A percentile compares a stretch with the other conserved stretches of the same genome.
These are phyloP conservation scores for Fusarium sp. DNA, from an alignment of 2,329 filamentous ascomycete genomes.

Conservation along the genomic window DNA sequence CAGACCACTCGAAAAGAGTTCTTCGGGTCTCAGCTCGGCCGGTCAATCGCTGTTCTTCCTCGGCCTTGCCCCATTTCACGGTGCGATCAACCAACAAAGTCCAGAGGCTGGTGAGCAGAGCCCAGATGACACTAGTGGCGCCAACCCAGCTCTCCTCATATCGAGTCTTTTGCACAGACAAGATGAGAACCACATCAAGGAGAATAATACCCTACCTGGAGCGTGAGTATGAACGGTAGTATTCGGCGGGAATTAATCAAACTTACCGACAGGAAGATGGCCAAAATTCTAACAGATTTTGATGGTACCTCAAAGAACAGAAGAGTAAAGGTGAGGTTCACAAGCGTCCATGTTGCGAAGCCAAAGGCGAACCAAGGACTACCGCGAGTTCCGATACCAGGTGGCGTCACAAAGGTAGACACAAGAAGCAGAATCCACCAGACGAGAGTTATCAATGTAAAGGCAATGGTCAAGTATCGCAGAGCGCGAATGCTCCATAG, in stretches of 20 bases:
- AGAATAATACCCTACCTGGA: conserved; percentile 50
- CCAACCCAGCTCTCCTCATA: conserved; percentile 93
- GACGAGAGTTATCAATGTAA: conserved; percentile 81
- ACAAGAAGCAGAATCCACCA: conserved; percentile 96
- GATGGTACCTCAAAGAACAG: conserved; percentile 92
- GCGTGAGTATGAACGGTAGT: conserved; percentile 41
- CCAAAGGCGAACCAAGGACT: conserved; percentile 93
- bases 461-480: conserved; percentile 81
- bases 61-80: conserved; percentile 90
- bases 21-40: conserved; percentile 88
- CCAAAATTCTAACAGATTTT: conserved; percentile 80
- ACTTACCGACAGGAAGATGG: conserved; percentile 70
- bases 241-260: background rate
- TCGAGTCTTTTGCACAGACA: conserved; percentile 79
- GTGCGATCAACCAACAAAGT: conserved; percentile 82
- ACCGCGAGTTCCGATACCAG: conserved; percentile 85
- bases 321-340: conserved; percentile 80
- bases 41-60: conserved; percentile 93
- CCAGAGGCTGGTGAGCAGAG: conserved; percentile 82
- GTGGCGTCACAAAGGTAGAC: conserved; percentile 90
- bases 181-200: conserved; percentile 82
- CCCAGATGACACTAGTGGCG: conserved; percentile 86
- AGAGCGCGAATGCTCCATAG: conserved; percentile 89
- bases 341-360: conserved; percentile 82
- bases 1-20: conserved; percentile 85